Percentiles rank a stretch among this genome's conserved stretches.
phyloP scores from a whole-genome alignment of 1,284 basidiomycete species.

The Apiotrichum brassicae region DNA sequence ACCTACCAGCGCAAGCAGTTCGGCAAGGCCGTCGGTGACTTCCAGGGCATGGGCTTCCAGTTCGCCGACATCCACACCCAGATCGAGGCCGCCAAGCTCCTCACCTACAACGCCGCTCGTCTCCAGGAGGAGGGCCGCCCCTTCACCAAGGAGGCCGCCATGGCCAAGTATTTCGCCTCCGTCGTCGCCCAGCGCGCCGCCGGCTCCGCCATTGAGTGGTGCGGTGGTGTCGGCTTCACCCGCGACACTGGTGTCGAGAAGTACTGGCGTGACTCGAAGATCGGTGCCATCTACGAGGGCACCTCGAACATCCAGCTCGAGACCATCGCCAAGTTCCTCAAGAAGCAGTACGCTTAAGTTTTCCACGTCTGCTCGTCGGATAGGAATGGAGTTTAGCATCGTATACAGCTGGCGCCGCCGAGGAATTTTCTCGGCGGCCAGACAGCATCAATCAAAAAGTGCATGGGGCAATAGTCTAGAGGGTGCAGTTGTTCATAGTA shows the following conservation, averaged over 20 bases:
- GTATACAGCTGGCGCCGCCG: not conserved
- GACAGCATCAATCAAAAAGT: not conserved
- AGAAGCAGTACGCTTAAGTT: constrained; percentile 30
- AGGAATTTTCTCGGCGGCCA: not conserved
- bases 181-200: constrained; percentile 82
- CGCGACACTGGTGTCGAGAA: constrained; percentile 92
- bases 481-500: constrained; percentile 2
- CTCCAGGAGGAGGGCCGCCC: constrained; percentile 74
- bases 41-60: constrained; percentile 91
- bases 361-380: not conserved
- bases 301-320: constrained; percentile 95
- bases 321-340: constrained; percentile 86
- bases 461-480: constrained; percentile 1
- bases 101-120: constrained; percentile 96
- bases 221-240: constrained; percentile 91
- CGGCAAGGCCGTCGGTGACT: constrained; percentile 73
- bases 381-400: not conserved
- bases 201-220: constrained; percentile 92
- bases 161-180: constrained; percentile 89
- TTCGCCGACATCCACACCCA: constrained; percentile 82
- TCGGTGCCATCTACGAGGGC: constrained; percentile 90
- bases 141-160: constrained; percentile 91
- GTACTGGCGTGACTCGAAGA: constrained; percentile 91
- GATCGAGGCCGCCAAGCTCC: constrained; percentile 82
- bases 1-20: constrained; percentile 89